Base-by-base conservation (phyloP, 257 asterid genomes). In the Jacaranda copaia region DNA sequence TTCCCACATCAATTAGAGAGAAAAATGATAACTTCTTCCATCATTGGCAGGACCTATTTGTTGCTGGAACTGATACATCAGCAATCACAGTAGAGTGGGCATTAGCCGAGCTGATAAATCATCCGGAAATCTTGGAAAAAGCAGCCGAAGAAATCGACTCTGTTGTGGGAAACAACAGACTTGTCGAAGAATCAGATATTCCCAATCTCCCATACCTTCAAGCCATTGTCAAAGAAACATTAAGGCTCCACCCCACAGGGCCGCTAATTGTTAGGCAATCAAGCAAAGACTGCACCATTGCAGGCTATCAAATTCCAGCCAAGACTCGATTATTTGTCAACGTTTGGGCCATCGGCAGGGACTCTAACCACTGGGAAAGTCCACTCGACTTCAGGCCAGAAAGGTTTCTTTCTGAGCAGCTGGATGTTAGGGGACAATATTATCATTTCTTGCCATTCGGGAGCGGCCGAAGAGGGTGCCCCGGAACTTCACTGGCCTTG, bases 1-100 rank as follows among this genome's bases (percentile, higher is more conserved):
- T 25, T 25, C 32, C 32, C 32, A 25, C 32, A 25, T 25, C 32
- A 25, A 25, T 25, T 25, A 25, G 32, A 25, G 32, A 25, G 32
- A 25, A 25, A 25, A 25, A 25, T 2, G 2, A 25, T 25, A 25
- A 25, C 32, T 25, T 25, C 32, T 25, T 25, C 2, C 32, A 25
- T 0, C 32, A 25, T 25, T 25, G 2, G 56, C 92, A 89, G 98
- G 97, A 91, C 81, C 82, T 93, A 75, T 93, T 91, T 70, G 85
- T 84, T 2, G 98, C 96, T 0, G 98, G 97, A 63, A 93, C 96
- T 0, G 93, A 91, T 68, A 89, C 98, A 69, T 86, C 97, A 62
- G 98, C 98, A 5, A 86, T 91, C 53, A 88, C 98, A 48, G 45
- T 81, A 43, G 94, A 93, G 68, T 91, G 98, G 98, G 97, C 98